Base-by-base conservation (phyloP, 441 rosid genomes). In the Geranium incanum region DNA sequence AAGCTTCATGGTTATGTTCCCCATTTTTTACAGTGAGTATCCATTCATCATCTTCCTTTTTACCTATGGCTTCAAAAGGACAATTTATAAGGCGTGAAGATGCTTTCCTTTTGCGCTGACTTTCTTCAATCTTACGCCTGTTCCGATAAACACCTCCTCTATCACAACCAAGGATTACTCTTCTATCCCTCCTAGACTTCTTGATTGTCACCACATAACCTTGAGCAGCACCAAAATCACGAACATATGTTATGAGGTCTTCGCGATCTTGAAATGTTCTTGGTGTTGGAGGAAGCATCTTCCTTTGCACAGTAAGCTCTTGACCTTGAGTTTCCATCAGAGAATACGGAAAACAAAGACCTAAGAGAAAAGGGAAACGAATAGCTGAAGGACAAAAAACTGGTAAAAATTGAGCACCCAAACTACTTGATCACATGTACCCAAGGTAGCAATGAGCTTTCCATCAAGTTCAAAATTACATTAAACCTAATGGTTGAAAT, bases 201-300 rank as follows among this genome's bases (percentile, higher is more conserved):
- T 86, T 87, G 71, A 87, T 87, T 13, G 91, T 85, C 43, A 85
- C 91, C 16, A 87, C 88, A 75, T 87, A 87, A 50, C 91, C 91
- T 73, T 87, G 88, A 57, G 72, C 69, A 18, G 85, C 81, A 45
- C 86, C 88, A 75, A 79, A 83, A 67, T 85, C 86, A 37, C 87
- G 82, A n/a, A 80, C 89, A 63, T 87, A 81, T 55, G 79, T 76
- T 64, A 87, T 83, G 48, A 87, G 86, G 16, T 84, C 88, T 68
- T 85, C 91, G 11, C 88, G 86, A 72, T 83, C 85, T 55, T 77
- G 71, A 75, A 87, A 87, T 55, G 80, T 75, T 67, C 84, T 84
- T 19, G 88, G 77, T 13, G 83, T 78, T 37, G 89, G 89, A 75
- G 91, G 85, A 74, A 86, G 83, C 91, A 87, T 87, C 73, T 74